Percentiles rank a stretch among this genome's conserved stretches.
phyloP scores from a whole-genome alignment of 1,284 basidiomycete species.

The Apiotrichum gamsii region DNA sequence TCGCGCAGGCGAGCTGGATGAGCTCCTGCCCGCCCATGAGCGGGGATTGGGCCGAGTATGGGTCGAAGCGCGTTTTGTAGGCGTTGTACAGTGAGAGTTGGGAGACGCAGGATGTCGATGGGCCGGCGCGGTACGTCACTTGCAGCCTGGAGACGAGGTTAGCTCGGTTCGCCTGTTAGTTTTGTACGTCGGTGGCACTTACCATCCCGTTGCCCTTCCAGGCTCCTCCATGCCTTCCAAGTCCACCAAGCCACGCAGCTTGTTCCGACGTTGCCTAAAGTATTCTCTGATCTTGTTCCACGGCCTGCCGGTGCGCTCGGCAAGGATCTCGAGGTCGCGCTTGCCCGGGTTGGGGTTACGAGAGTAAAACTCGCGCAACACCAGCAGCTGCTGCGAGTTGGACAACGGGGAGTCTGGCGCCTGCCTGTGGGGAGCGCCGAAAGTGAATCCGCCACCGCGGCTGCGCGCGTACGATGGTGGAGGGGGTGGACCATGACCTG shows the following conservation, averaged over 20 bases:
- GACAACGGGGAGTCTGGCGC: slow-evolving; percentile 15
- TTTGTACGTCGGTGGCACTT: slow-evolving; percentile 10
- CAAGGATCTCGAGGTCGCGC: slow-evolving; percentile 30
- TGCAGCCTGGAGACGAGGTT: slow-evolving; percentile 33
- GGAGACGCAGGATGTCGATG: slow-evolving; percentile 20
- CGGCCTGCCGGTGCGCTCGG: slow-evolving; percentile 34
- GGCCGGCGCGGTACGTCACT: slow-evolving; percentile 33
- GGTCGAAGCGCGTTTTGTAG: slow-evolving; percentile 41
- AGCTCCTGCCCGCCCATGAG: slow-evolving; percentile 41
- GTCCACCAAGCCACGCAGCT: slow-evolving; percentile 36
- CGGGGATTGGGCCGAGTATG: slow-evolving; percentile 26
- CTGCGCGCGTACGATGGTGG: slow-evolving; percentile 18
- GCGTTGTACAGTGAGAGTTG: slow-evolving; percentile 40
- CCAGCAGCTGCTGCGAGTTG: slow-evolving; percentile 31
- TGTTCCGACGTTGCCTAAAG: slow-evolving; percentile 41
- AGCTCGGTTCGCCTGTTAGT: background rate
- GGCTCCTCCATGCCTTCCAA: slow-evolving; percentile 42
- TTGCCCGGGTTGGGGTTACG: slow-evolving; percentile 40
- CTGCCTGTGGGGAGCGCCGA: slow-evolving; percentile 13
- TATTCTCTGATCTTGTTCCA: slow-evolving; percentile 44
- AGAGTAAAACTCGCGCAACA: slow-evolving; percentile 36
- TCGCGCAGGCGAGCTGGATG: slow-evolving; percentile 41
- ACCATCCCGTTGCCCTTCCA: slow-evolving; percentile 40
- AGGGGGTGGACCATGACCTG: slow-evolving; percentile 12
- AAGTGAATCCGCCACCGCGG: slow-evolving; percentile 3